A percentile compares a stretch with the other conserved stretches of the same genome.
These are phyloP conservation scores for Pleurotus eryngii DNA, from an alignment of 768 basidiomycete genomes.

Conservation along the genomic window DNA sequence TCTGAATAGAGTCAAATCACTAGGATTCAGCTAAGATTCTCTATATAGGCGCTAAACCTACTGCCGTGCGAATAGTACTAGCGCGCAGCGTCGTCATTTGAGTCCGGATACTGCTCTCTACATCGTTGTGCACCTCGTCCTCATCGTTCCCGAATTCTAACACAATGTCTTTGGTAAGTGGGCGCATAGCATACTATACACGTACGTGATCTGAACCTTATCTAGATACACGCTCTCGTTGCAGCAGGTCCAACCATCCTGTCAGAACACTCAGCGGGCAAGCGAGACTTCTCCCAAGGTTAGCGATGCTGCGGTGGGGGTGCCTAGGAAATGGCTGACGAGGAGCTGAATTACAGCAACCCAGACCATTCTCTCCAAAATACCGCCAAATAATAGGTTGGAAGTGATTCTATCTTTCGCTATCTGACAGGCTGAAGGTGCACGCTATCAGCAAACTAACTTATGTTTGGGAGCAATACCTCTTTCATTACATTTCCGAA, in stretches of 20 bases:
- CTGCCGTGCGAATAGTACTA: too few species aligned
- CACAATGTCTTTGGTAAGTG: constrained; percentile 29
- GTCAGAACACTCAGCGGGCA: constrained; percentile 81
- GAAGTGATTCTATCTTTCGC: constrained; percentile 23
- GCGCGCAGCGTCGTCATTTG: too few species aligned
- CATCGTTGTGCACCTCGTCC: background rate
- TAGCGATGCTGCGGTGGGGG: constrained; percentile 11
- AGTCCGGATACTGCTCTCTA: too few species aligned
- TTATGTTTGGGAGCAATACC: constrained; percentile 90
- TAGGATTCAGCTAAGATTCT: too few species aligned
- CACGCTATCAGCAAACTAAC: constrained; percentile 56
- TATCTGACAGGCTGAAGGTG: constrained; percentile 6
- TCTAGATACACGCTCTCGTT: constrained; percentile 80
- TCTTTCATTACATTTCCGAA: constrained; percentile 93
- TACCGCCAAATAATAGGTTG: constrained; percentile 83
- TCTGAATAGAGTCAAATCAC: too few species aligned
- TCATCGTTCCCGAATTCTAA: background rate
- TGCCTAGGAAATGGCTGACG: background rate
- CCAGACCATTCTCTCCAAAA: constrained; percentile 89
- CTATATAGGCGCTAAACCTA: too few species aligned
- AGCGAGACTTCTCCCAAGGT: constrained; percentile 90
- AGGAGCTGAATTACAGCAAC: constrained; percentile 48
- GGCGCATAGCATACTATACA: background rate
- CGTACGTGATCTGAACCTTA: background rate
- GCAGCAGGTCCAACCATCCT: constrained; percentile 75